Evolutionary conservation across 352 stramenopile species (phyloP), one percentile per base, ranked within the genome.

Genomic region (Phytophthora hybrid): DNA sequence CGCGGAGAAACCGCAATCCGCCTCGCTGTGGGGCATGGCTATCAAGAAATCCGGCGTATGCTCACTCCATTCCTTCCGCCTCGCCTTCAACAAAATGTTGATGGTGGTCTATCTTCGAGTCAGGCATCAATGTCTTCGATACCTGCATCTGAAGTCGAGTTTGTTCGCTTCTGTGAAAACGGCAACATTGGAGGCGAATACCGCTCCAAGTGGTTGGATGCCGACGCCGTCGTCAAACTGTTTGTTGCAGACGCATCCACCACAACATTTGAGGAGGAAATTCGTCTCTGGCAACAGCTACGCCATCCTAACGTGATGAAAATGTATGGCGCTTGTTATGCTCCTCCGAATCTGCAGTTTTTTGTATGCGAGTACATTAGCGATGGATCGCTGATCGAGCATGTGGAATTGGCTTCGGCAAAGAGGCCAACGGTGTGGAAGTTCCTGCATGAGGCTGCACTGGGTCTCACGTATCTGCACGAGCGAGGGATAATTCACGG

Each of bases 291-390:
- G 55, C 34, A 71, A n/a, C 47, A 60, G 47, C 46, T 76, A 19
- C 54, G 57, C 2, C 70, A 77, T 52, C 64, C 63, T 10, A 77
- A 77, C 16, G 59, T 77, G n/a, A 69, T 70, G 44, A 73, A 77
- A 16, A 64, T 73, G 19, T 73, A 66, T 23, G 65, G 65, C 5
- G 70, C 64, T 1, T 73, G 64, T n/a, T 8, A 51, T 8, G 64
- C 44, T 21, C 63, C 46, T 13, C 51, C 63, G 1, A 18, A 55
- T 44, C 16, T 66, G 18, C 29, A 58, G 29, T 66, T 77, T 32
- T 73, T 66, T 19, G 59, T 77, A 1, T 69, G 63, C 26, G 70
- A 77, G 29, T 64, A 57, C 23, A 52, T 64, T 1, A 61, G 29
- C 7, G 59, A 63, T 10, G 64, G 53, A 5, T 59, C 63, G 9